phyloP scores from a whole-genome alignment of 306 rosid genomes.

The Carpinus viminea region DNA sequence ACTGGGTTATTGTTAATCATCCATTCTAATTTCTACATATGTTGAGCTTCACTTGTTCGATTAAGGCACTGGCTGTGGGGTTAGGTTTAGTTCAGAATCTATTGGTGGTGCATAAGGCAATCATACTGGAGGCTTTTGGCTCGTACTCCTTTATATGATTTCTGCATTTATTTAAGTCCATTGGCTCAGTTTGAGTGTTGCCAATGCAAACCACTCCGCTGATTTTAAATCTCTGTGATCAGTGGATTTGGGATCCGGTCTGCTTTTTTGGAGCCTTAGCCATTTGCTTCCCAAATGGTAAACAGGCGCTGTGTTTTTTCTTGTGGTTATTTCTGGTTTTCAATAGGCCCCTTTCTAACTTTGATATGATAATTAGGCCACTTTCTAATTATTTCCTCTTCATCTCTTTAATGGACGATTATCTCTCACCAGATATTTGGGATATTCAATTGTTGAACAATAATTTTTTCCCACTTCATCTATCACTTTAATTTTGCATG shows the following conservation, averaged over 20 bases:
- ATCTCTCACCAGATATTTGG: background rate
- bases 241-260: background rate
- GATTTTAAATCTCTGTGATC: background rate
- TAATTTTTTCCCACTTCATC: background rate
- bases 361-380: background rate
- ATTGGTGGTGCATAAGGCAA: slow-evolving; percentile 3
- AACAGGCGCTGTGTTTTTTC: background rate
- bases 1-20: slow-evolving; percentile 1
- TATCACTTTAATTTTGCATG: background rate
- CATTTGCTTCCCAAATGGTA: background rate
- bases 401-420: background rate
- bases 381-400: background rate
- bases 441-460: too few species aligned
- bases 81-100: slow-evolving; percentile 7
- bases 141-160: background rate
- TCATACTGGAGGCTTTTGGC: background rate
- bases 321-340: background rate
- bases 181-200: background rate
- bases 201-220: background rate
- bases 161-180: slow-evolving; percentile 2
- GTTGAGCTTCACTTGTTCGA: background rate
- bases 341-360: background rate
- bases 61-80: slow-evolving; percentile 3
- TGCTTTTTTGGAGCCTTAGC: background rate
- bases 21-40: background rate